Percentiles rank a stretch among this genome's conserved stretches.
Evolutionary conservation across 805 yeast genomes (phyloP).

Genomic region (Saccharomycopsis javanensis): DNA sequence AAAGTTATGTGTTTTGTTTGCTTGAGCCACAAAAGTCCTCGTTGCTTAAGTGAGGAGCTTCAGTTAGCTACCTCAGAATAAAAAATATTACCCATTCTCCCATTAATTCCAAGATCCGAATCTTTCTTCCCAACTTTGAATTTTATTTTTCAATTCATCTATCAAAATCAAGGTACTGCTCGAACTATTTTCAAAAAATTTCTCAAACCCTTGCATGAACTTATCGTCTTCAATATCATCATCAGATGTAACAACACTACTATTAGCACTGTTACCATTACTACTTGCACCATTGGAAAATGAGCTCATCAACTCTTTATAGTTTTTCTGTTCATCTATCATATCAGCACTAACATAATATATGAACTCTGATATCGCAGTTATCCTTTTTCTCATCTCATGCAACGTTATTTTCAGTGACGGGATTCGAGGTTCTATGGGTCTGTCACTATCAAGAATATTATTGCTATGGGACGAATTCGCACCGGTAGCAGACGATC

Average conservation of each 20-base stretch:
- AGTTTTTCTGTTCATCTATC: constrained; percentile 54
- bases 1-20: too few species aligned
- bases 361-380: constrained; percentile 85
- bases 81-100: too few species aligned
- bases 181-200: constrained; percentile 35
- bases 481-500: background rate
- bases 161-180: constrained; percentile 53
- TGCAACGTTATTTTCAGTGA: constrained; percentile 61
- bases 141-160: constrained; percentile 63
- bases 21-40: too few species aligned
- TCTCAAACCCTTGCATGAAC: constrained; percentile 19
- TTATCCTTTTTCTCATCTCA: constrained; percentile 82
- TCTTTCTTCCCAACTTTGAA: constrained; percentile 71
- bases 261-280: constrained; percentile 9
- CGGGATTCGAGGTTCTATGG: constrained; percentile 78
- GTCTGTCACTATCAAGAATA: constrained; percentile 35
- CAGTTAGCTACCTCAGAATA: too few species aligned
- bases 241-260: constrained; percentile 6
- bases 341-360: constrained; percentile 41
- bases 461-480: constrained; percentile 3
- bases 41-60: too few species aligned
- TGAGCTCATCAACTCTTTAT: constrained; percentile 25
- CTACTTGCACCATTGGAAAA: constrained; percentile 18
- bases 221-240: constrained; percentile 23
- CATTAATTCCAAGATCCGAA: constrained; percentile 35